Conservation (phyloP, 2,329 filamentous ascomycete species). For the Corinectria fuckeliana region DNA sequence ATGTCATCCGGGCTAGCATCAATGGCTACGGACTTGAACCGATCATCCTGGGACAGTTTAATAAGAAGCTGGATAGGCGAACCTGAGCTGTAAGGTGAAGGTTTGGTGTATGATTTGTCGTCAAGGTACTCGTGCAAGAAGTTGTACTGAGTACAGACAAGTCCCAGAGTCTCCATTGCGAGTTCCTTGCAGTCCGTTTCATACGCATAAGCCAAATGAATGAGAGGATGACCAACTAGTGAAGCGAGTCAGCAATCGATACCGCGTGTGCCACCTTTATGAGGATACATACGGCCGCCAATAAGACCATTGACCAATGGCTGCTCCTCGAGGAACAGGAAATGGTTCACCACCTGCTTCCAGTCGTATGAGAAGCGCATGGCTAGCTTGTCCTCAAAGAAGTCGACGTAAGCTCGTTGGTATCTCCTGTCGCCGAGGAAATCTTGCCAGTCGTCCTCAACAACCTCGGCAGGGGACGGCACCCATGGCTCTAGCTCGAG, state of each 20-base stretch:
- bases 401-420: conserved; percentile 91
- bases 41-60: conserved; percentile 71
- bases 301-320: conserved; percentile 84
- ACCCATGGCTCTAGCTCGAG: conserved; percentile 79
- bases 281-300: conserved; percentile 68
- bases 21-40: conserved; percentile 71
- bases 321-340: conserved; percentile 74
- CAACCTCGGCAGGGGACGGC: conserved; percentile 84
- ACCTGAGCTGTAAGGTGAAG: conserved; percentile 63
- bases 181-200: conserved; percentile 86
- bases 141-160: conserved; percentile 66
- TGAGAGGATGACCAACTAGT: conserved; percentile 86
- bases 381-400: conserved; percentile 91
- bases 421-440: conserved; percentile 81
- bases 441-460: conserved; percentile 83
- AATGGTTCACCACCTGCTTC: conserved; percentile 77
- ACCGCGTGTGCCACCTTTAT: background rate
- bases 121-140: conserved; percentile 73
- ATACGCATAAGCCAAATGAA: conserved; percentile 92
- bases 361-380: conserved; percentile 79
- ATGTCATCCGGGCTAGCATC: conserved; percentile 68
- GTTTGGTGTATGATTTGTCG: conserved; percentile 71
- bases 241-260: conserved; percentile 26
- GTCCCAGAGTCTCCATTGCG: conserved; percentile 84
- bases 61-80: conserved; percentile 74